These are phyloP conservation scores for Ophiosphaerella narmari DNA, from an alignment of 2,329 filamentous ascomycete genomes.

Conservation along the genomic window DNA sequence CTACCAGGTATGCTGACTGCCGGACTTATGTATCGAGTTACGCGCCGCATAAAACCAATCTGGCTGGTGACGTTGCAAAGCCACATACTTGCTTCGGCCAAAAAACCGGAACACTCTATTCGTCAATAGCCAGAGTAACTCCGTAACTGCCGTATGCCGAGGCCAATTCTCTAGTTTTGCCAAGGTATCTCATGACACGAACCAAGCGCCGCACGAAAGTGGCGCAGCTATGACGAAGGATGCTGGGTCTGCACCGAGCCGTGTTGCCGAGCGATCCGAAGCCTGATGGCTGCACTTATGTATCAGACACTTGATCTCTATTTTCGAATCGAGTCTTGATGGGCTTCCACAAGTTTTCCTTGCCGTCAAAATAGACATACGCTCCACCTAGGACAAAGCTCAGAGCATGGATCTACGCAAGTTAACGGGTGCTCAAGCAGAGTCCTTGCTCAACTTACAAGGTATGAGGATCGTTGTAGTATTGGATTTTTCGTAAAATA, in stretches of 20 bases:
- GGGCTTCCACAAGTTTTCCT: conserved; percentile 19
- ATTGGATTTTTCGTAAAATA: background rate
- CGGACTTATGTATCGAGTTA: background rate
- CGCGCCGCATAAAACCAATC: background rate
- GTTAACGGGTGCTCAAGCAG: conserved; percentile 1
- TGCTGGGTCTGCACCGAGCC: background rate
- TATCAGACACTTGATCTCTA: background rate
- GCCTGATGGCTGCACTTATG: background rate
- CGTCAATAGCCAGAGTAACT: background rate
- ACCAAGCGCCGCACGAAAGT: background rate
- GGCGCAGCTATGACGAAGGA: conserved; percentile 8
- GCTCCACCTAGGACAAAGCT: conserved; percentile 12
- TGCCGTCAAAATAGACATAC: conserved; percentile 17
- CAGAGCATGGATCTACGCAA: conserved; percentile 7
- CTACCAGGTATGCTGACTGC: background rate
- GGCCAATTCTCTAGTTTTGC: background rate
- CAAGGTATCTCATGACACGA: conserved; percentile 1
- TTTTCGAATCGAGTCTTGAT: conserved; percentile 8
- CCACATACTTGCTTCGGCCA: conserved; percentile 4
- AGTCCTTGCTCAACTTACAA: background rate
- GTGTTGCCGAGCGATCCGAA: conserved; percentile 1
- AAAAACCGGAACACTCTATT: conserved; percentile 4
- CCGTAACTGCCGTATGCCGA: conserved; percentile 9
- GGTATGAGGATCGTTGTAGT: background rate
- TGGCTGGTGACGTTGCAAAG: conserved; percentile 14